Base-by-base conservation (phyloP, 208 protist species). In the Naegleria lovaniensis region DNA sequence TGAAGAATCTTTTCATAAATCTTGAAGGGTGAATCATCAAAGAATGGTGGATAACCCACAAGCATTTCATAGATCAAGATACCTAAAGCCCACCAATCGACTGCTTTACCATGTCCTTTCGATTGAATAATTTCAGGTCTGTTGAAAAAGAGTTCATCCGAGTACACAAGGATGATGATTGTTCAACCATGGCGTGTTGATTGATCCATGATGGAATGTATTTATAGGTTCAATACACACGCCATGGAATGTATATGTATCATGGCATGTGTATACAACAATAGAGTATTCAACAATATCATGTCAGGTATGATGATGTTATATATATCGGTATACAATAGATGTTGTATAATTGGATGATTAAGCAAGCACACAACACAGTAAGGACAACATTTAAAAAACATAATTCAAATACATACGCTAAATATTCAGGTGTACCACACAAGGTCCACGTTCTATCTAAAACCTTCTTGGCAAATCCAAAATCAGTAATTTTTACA, bases 1-100 rank as follows among this genome's bases (percentile, higher is more conserved):
- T 89, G 88, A 0, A 98, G 92, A 87, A 99, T 98, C 91, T 98
- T 97, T 83, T 97, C 93, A 91, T 98, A 98, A 90, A 98, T 98
- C 4, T 93, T 92, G 76, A 96, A 93, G 25, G 94, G 93, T 88
- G 95, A 94, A 51, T 97, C 94, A 92, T 96, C 94, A 89, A 96
- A 97, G 90, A 99, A 99, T 6, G 97, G 97, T 39, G 97, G 96
- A 85, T 93, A 96, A 38, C 95, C 95, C 36, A 92, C 93, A n/a
- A 96, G 83, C 95, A 97, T 96, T 92, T 97, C 96, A 90, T 94
- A 97, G 25, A 97, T 94, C 4, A 97, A 89, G 59, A 97, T 96
- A 76, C 96, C 96, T 16, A 97, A 58, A 22, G 95, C 91, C 96
- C 96, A 98, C 96, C 96, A 98, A 92, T 98, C 96, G 0, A 98